Evolutionary conservation across 768 basidiomycete species (phyloP), one percentile per base, ranked within the genome.

Genomic region (Agaricus blazei): DNA sequence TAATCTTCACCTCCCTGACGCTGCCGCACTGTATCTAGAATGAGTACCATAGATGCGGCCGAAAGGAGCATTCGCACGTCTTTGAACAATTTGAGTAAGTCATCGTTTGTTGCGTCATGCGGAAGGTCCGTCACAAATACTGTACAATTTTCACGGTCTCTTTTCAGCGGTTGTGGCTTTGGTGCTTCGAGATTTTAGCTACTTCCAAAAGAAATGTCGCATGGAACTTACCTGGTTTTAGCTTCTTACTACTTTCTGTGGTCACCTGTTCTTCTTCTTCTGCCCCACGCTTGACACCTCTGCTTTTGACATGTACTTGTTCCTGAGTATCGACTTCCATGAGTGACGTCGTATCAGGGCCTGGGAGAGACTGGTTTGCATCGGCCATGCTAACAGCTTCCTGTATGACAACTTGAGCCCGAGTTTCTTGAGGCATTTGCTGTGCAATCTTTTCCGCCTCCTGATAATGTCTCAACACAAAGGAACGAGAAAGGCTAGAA

Each of bases 71-170:
- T 3, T 37, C 70, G 54, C 58, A 97, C 96, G 60, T 97, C 94
- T 70, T 87, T 87, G 75, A 99, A 98, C 5, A 96, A 74, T 2
- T 70, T 64, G 27, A 63, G 71, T n/a, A 99, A 67, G 26, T 90
- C 88, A 4, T 80, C 81, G 52, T 93, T 87, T 0, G 75, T 75
- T 9, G 78, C 75, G 9, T 71, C 76, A 15, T 68, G 43, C 0
- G 84, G 81, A 9, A 97, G 70, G 44, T 88, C 84, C 3, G 85
- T 80, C 12, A 97, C 88, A 56, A 98, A 90, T 3, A 98, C 87
- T 0, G 93, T 96, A 28, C 86, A 83, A 62, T 98, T 90, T 72
- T 99, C 97, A 45, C 97, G 92, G 71, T 99, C 97, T 60, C 96
- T 95, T 69, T 89, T 90, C 28, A 87, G 67, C 7, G 77, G 71